Evolutionary conservation across 495 filamentous ascomycete genomes (phyloP), one percentile per base, ranked within the genome.

Genomic region (Aspergillus carlsbadensis): DNA sequence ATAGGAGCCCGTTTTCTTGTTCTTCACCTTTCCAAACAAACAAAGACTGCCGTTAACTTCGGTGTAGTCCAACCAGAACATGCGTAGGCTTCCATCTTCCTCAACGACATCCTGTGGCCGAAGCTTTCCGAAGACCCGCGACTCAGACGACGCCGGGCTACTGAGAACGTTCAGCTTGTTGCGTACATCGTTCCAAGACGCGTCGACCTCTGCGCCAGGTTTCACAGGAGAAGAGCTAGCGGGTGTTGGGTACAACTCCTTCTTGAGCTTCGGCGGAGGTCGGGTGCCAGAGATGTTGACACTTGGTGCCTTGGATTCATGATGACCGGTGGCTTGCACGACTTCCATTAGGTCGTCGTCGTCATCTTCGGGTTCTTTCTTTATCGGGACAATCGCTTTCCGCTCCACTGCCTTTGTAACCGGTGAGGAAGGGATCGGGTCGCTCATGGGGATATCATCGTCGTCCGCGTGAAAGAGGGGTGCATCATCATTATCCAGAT

Each of bases 61-160:
- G 0, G 90, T 91, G 62, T 95, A 98, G 66, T 98, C 94, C 11
- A 91, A 84, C 94, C 94, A 98, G 73, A 96, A 98, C 78, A 98
- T 88, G 61, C 87, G 87, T 15, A 98, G 76, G 62, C 88, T 93
- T 20, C 95, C 94, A 66, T 98, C 92, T 59, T 88, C 84, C 66
- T 98, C 94, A 29, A 94, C 80, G 15, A 89, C 91, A 66, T 94
- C 87, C 57, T 87, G 81, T 17, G 90, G 79, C 41, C 85, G 82
- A 17, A 96, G 71, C 69, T 97, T 98, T 8, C 92, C 92, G 66
- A 89, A 80, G 10, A 67, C 76, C 21, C 72, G 72, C 36, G 78
- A 75, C 54, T 91, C 87, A 17, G 47, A 24, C 14, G 81, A 60
- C n/a, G 81, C 79, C 22, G 87, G 84, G 69, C 83, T 88, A 64